Evolutionary conservation across 805 yeast genomes (phyloP).

Genomic region (Middelhovenomyces tepae): DNA sequence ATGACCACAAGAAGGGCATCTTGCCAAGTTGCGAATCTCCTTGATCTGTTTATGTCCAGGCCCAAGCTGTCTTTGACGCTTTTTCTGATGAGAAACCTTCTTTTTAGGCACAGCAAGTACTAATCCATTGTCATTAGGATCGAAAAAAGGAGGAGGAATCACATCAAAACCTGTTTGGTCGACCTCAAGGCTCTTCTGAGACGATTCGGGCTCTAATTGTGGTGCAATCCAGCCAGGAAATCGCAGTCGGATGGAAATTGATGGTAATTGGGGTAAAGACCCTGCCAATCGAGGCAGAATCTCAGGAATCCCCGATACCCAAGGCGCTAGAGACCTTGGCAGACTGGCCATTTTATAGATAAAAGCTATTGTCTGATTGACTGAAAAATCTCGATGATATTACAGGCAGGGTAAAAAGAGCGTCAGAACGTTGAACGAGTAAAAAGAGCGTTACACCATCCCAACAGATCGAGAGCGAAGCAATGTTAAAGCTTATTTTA

Average conservation of each 20-base stretch:
- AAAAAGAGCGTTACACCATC: no score
- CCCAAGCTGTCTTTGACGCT: slow-evolving; percentile 72
- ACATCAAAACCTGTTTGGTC: slow-evolving; percentile 4
- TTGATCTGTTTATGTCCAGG: slow-evolving; percentile 76
- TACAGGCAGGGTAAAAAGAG: not conserved
- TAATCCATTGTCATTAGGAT: slow-evolving; percentile 52
- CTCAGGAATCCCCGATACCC: slow-evolving; percentile 10
- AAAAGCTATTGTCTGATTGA: not conserved
- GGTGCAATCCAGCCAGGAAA: slow-evolving; percentile 5
- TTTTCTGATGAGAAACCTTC: slow-evolving; percentile 79
- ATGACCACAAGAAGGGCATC: slow-evolving; percentile 95
- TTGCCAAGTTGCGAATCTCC: slow-evolving; percentile 63
- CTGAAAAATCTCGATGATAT: not conserved
- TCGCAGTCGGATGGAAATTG: slow-evolving; percentile 8
- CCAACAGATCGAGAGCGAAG: no score
- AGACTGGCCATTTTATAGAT: not conserved
- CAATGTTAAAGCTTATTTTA: no score
- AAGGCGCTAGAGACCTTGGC: no score
- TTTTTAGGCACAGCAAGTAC: slow-evolving; percentile 89
- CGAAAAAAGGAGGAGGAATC: not conserved
- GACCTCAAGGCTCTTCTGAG: no score
- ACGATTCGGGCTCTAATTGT: not conserved
- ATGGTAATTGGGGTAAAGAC: slow-evolving; percentile 5
- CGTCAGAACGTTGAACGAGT: no score
- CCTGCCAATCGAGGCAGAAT: slow-evolving; percentile 13